Percentiles rank a stretch among this genome's conserved stretches.
These are phyloP conservation scores for Talaromyces sp. DNA, from an alignment of 2,329 filamentous ascomycete species.

Conservation along the genomic window DNA sequence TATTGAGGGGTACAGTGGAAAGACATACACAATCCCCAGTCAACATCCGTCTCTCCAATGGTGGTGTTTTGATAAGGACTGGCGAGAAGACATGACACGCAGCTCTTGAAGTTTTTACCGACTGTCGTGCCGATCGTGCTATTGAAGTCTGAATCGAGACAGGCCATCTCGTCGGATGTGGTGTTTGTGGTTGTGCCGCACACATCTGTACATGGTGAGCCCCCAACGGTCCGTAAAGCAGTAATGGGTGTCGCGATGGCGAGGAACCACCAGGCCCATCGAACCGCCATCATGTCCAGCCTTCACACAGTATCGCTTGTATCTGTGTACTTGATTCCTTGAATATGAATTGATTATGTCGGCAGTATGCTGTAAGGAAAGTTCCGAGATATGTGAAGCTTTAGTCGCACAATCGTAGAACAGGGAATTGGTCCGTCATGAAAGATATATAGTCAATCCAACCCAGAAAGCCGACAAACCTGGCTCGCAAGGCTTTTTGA, in stretches of 20 bases:
- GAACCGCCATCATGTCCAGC: conserved; percentile 9
- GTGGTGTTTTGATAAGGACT: conserved; percentile 35
- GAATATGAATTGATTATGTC: not conserved
- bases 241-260: conserved; percentile 24
- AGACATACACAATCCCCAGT: conserved; percentile 45
- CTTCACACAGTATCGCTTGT: not conserved
- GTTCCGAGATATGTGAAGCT: not conserved
- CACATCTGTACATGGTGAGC: conserved; percentile 38
- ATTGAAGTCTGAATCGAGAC: conserved; percentile 38
- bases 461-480: not conserved
- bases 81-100: conserved; percentile 41
- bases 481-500: not conserved
- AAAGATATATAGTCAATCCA: conserved; percentile 1
- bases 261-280: conserved; percentile 23
- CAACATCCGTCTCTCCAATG: conserved; percentile 41
- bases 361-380: not conserved
- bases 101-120: conserved; percentile 39
- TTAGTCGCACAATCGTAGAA: not conserved
- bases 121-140: conserved; percentile 22
- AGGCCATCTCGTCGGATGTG: conserved; percentile 41
- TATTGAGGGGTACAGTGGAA: not conserved
- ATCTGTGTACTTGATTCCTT: not conserved
- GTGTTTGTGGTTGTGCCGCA: conserved; percentile 36
- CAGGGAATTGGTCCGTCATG: not conserved
- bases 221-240: conserved; percentile 31